Evolutionary conservation across 768 basidiomycete genomes (phyloP).

Genomic region (Rhizopogon rudus): DNA sequence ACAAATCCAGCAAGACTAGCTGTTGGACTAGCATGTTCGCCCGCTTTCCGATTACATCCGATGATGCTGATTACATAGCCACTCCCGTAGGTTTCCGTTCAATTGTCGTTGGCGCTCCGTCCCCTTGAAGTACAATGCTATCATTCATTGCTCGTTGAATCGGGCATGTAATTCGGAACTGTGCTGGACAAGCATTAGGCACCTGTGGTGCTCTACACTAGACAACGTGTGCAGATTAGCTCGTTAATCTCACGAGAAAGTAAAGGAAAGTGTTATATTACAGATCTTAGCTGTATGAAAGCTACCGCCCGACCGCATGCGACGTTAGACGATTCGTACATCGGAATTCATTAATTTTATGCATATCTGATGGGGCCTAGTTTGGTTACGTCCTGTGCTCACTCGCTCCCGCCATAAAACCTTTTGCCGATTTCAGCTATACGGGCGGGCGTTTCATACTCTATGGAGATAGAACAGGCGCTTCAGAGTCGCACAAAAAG

Average conservation of each 20-base stretch:
- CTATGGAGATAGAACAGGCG: conserved; percentile 12
- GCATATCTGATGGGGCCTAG: conserved; percentile 19
- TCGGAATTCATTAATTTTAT: conserved; percentile 16
- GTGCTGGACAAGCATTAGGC: background rate
- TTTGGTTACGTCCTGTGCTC: conserved; percentile 25
- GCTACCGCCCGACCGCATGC: too few relatives aligned
- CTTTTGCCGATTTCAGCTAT: conserved; percentile 10
- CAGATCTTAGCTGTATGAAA: conserved; percentile 1
- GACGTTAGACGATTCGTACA: conserved; percentile 4
- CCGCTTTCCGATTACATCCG: background rate
- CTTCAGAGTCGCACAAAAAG: conserved; percentile 18
- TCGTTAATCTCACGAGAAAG: background rate
- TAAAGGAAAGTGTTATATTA: background rate
- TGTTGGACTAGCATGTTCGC: background rate
- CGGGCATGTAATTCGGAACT: background rate
- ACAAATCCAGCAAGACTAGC: conserved; percentile 23
- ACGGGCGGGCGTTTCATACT: conserved; percentile 16
- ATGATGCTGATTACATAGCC: background rate
- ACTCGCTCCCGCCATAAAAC: conserved; percentile 26
- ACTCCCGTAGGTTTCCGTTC: background rate
- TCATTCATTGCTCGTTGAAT: background rate
- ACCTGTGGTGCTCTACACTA: background rate
- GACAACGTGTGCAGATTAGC: background rate
- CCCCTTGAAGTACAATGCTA: background rate
- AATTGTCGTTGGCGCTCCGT: background rate